Base-by-base conservation (phyloP, 2,329 filamentous ascomycete species). In the Tolypocladium amazonense region DNA sequence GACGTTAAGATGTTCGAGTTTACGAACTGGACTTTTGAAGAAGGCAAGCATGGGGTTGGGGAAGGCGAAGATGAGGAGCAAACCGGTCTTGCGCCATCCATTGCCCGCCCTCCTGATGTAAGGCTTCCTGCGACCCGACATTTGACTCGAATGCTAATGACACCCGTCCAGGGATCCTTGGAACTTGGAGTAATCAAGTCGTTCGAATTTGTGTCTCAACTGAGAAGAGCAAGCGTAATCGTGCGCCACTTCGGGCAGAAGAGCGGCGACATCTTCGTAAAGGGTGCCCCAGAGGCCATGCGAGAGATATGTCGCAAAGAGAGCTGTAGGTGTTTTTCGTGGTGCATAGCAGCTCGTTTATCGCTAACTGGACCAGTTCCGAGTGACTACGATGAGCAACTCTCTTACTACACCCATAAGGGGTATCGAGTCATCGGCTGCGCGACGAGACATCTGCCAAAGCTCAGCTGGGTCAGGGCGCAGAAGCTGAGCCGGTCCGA, bases 1-100 rank as follows among this genome's bases (percentile, higher is more conserved):
- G 94, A 99, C 71, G 80, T 97, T 60, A 97, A 97, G 71, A 99
- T 99, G 94, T 99, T 99, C 70, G 88, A 96, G 64, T 99, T 96
- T 66, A 97, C 94, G 0, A 83, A 84, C 7, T 99, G 94, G 94
- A 83, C 85, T 4, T 99, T 90, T 66, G 89, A 96, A 71, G 94
- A 99, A 76, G 91, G 92, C 2, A 86, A 86, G 54, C 87, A 92
- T 65, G 81, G 81, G 58, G 75, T 80, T 30, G 82, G 81, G 35
- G 84, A 84, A 58, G 80, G 80, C 50, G 85, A 89, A 56, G 87
- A 90, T 25, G 90, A 93, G 55, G 88, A 92, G 60, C 87, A 88
- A 67, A 79, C 82, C 4, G 86, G 87, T 9, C 81, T 97, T 43
- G 87, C 88, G 1, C 94, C 93, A n/a, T 93, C 94, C 2, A 86